phyloP scores from a whole-genome alignment of 257 asterid species.

The Solanum etuberosum region DNA sequence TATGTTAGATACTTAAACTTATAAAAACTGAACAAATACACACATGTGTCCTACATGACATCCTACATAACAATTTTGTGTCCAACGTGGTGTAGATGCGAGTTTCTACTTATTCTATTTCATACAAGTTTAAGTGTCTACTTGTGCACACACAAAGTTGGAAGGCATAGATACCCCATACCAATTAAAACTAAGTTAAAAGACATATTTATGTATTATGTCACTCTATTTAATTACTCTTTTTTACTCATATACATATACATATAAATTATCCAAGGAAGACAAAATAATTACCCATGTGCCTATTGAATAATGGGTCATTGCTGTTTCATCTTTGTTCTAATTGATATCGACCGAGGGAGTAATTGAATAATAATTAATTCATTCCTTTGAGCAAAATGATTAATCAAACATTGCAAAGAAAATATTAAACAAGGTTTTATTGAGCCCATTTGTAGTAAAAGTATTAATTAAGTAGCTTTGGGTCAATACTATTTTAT shows the following conservation, averaged over 20 bases:
- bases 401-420: not conserved
- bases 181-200: not conserved
- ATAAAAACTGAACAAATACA: not conserved
- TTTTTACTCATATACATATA: not conserved
- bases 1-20: no score
- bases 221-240: not conserved
- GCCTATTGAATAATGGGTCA: not conserved
- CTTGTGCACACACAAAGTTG: not conserved
- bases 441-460: not conserved
- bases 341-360: not conserved
- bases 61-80: not conserved
- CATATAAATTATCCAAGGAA: not conserved
- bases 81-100: not conserved
- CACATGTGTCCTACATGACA: not conserved
- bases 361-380: not conserved
- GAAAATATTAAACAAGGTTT: not conserved
- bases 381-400: not conserved
- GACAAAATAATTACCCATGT: not conserved
- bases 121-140: not conserved
- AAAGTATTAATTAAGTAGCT: not conserved
- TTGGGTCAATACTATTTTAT: not conserved
- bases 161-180: not conserved
- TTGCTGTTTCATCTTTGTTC: not conserved
- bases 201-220: not conserved
- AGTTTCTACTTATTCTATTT: not conserved